These are phyloP conservation scores for Chenopodium quinoa DNA, from an alignment of 148 eudicot species.

Conservation along the genomic window DNA sequence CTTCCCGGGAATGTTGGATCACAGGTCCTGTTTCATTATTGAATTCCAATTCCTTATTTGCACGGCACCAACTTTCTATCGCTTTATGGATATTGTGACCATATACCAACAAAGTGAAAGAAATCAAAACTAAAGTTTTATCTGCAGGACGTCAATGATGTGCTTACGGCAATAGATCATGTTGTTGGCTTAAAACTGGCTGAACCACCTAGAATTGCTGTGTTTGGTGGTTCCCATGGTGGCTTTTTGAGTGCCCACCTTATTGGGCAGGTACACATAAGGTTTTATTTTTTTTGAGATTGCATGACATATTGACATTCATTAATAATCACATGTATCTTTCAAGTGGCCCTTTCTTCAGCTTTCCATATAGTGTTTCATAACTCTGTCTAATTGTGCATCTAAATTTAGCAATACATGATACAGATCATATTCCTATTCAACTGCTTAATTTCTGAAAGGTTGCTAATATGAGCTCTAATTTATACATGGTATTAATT, in stretches of 20 bases:
- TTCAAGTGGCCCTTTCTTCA: background rate
- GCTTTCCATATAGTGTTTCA: background rate
- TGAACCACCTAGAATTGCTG: conserved; percentile 68
- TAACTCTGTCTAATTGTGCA: background rate
- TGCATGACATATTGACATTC: background rate
- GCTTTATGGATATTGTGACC: background rate
- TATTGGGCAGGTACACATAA: conserved; percentile 73
- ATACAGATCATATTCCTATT: background rate
- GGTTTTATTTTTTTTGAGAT: background rate
- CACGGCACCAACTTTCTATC: background rate
- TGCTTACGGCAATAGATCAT: conserved; percentile 75
- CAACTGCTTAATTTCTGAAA: background rate
- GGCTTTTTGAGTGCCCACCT: conserved; percentile 94
- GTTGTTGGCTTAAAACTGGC: conserved; percentile 62
- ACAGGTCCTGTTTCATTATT: conserved; percentile 49
- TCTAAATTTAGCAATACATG: background rate
- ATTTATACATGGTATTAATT: background rate
- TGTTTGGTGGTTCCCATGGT: conserved; percentile 93
- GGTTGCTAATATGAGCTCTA: background rate
- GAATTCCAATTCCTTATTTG: conserved; percentile 1
- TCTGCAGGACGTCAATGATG: conserved; percentile 84
- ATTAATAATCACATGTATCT: background rate
- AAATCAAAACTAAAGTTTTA: conserved; percentile 6
- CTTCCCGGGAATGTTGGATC: conserved; percentile 82
- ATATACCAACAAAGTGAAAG: background rate